These are phyloP conservation scores for Talaromyces stipitatus DNA, from an alignment of 495 filamentous ascomycete genomes.

Conservation along the genomic window DNA sequence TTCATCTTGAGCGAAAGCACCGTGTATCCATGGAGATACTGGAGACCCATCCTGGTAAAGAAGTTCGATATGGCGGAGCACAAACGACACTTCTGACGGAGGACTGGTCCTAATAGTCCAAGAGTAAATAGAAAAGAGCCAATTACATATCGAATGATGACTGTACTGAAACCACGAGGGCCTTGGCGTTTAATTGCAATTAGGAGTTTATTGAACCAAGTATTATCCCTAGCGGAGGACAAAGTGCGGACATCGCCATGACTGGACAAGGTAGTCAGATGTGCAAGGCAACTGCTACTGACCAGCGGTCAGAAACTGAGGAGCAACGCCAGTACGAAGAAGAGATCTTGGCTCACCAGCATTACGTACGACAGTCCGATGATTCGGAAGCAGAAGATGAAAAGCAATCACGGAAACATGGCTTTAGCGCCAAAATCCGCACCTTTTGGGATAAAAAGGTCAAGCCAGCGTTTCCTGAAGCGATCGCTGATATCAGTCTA, in stretches of 20 bases:
- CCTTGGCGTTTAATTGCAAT: too few relatives aligned
- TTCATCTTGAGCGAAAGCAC: background rate
- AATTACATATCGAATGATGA: background rate
- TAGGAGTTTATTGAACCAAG: too few relatives aligned
- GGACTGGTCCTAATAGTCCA: background rate
- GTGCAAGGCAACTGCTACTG: background rate
- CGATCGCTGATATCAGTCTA: constrained; percentile 3
- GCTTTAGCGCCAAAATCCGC: background rate
- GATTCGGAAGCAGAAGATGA: constrained; percentile 1
- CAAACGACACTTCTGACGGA: background rate
- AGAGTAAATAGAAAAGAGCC: background rate
- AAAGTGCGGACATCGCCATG: background rate
- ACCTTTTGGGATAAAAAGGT: constrained; percentile 2
- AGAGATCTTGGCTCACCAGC: background rate
- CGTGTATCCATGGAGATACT: background rate
- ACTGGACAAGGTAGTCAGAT: background rate
- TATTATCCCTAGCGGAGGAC: background rate
- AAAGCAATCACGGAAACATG: background rate
- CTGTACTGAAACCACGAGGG: too few relatives aligned
- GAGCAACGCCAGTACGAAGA: constrained; percentile 4
- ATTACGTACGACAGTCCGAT: background rate
- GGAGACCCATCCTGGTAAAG: background rate
- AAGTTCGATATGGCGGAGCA: background rate
- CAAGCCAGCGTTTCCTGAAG: constrained; percentile 6
- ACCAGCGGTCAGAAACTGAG: background rate